A percentile compares a stretch with the other conserved stretches of the same genome.
phyloP scores from a whole-genome alignment of 2,329 filamentous ascomycete genomes.

The Chaetomium sp. region DNA sequence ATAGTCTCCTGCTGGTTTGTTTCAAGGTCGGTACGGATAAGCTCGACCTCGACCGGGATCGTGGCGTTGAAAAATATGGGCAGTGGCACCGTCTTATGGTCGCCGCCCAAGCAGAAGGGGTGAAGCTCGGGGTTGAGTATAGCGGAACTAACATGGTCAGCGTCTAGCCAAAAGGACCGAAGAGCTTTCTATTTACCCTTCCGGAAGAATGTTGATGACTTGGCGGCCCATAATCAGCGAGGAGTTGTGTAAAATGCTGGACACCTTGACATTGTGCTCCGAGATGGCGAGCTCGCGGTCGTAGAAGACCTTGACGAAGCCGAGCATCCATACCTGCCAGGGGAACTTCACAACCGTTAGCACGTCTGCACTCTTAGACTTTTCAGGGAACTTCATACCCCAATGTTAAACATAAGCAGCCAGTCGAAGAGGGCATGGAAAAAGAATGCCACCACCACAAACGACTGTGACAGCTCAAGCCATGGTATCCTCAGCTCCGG shows the following conservation, averaged over 20 bases:
- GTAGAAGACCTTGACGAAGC: slow-evolving; percentile 78
- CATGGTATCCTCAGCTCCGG: slow-evolving; percentile 91
- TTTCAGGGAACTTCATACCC: slow-evolving; percentile 52
- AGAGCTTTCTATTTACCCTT: slow-evolving; percentile 61
- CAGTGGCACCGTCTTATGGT: slow-evolving; percentile 63
- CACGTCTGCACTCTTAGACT: background rate
- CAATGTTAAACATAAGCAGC: slow-evolving; percentile 90
- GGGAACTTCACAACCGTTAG: slow-evolving; percentile 58
- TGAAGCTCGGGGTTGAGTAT: slow-evolving; percentile 78
- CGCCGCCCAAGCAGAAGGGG: slow-evolving; percentile 78
- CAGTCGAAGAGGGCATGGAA: slow-evolving; percentile 74
- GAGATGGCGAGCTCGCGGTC: slow-evolving; percentile 91
- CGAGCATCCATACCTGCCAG: slow-evolving; percentile 70
- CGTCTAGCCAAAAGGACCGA: background rate
- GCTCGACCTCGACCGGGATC: slow-evolving; percentile 81
- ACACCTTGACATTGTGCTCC: slow-evolving; percentile 88
- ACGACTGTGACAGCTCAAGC: slow-evolving; percentile 84
- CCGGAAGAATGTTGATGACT: slow-evolving; percentile 95
- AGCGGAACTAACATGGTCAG: slow-evolving; percentile 64
- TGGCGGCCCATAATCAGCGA: slow-evolving; percentile 95
- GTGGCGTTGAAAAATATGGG: slow-evolving; percentile 95
- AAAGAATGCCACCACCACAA: slow-evolving; percentile 70
- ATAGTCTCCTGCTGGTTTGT: slow-evolving; percentile 79
- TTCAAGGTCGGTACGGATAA: slow-evolving; percentile 84
- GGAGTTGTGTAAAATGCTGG: slow-evolving; percentile 84